Percentiles rank a stretch among this genome's conserved stretches.
Evolutionary conservation across 2,329 filamentous ascomycete species (phyloP).

Genomic region (Penicillium brevicompactum): DNA sequence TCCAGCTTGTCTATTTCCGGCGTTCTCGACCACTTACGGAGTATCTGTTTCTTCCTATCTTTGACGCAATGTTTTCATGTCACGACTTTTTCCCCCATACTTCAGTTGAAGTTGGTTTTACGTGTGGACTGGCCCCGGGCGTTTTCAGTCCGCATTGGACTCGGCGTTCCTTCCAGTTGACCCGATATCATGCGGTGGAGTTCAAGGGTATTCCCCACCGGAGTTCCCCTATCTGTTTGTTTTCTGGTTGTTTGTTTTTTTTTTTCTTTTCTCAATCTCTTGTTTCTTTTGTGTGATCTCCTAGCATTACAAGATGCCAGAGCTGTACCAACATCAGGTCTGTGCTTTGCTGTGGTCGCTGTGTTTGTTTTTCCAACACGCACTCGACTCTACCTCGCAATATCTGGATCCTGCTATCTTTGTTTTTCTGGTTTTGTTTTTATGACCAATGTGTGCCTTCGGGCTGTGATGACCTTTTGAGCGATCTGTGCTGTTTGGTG

Average conservation of each 20-base stretch:
- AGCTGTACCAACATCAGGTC: slow-evolving; percentile 21
- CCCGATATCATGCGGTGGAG: slow-evolving; percentile 21
- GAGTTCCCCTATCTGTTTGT: slow-evolving; percentile 17
- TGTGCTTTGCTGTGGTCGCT: background rate
- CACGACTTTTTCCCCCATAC: slow-evolving; percentile 14
- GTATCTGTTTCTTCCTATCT: slow-evolving; percentile 20
- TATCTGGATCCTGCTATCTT: background rate
- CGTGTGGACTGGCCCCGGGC: no score
- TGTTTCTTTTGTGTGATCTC: slow-evolving; percentile 23
- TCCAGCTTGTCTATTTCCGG: slow-evolving; percentile 14
- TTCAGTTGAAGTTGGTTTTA: slow-evolving; percentile 15
- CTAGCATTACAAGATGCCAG: slow-evolving; percentile 22
- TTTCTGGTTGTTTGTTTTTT: no score
- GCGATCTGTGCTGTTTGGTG: slow-evolving; percentile 15
- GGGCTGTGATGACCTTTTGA: slow-evolving; percentile 9
- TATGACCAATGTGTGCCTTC: slow-evolving; percentile 7
- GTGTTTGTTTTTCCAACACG: background rate
- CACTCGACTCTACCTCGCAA: background rate
- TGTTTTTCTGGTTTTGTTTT: background rate
- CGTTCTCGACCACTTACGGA: slow-evolving; percentile 21
- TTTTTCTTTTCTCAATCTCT: no score
- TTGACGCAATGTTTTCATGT: slow-evolving; percentile 24
- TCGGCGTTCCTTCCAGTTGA: slow-evolving; percentile 5
- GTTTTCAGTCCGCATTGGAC: no score
- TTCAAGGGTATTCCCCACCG: slow-evolving; percentile 23